A percentile compares a stretch with the other conserved stretches of the same genome.
These are phyloP conservation scores for Drechmeria coniospora DNA, from an alignment of 2,329 filamentous ascomycete species.

Conservation along the genomic window DNA sequence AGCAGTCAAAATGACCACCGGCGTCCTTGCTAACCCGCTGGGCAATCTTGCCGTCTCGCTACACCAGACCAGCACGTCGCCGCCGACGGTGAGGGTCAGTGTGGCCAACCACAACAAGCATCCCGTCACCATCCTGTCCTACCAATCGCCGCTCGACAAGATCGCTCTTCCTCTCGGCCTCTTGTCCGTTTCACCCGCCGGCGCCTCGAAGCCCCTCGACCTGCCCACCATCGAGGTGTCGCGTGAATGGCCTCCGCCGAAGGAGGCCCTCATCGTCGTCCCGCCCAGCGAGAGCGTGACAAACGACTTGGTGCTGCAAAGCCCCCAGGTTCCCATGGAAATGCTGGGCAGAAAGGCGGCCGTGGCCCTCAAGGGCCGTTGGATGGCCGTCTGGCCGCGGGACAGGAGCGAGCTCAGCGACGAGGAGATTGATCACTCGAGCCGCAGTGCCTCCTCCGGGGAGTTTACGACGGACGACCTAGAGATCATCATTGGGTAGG, in stretches of 20 bases:
- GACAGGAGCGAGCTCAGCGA: conserved; percentile 7
- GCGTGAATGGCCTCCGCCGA: conserved; percentile 19
- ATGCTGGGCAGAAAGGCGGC: conserved; percentile 14
- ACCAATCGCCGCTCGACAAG: conserved; percentile 23
- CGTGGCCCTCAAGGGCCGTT: conserved; percentile 18
- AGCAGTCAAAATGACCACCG: neutral
- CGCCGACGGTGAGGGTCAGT: conserved; percentile 17
- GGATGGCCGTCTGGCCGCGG: conserved; percentile 20
- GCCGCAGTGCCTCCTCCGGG: conserved; percentile 3
- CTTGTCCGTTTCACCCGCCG: conserved; percentile 16
- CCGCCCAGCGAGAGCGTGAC: conserved; percentile 17
- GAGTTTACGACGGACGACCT: conserved; percentile 4
- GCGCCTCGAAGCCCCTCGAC: conserved; percentile 12
- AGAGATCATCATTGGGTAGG: conserved; percentile 3
- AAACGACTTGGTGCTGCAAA: conserved; percentile 16
- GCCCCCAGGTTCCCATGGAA: conserved; percentile 16
- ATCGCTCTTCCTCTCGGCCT: conserved; percentile 19
- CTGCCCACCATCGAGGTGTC: conserved; percentile 16
- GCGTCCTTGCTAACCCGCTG: conserved; percentile 3
- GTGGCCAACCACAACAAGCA: conserved; percentile 21
- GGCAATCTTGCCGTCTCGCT: conserved; percentile 16
- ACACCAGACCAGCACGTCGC: conserved; percentile 15
- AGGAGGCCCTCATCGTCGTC: conserved; percentile 18
- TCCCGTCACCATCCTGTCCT: conserved; percentile 20
- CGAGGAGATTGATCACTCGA: conserved; percentile 4